Evolutionary conservation across 2,329 filamentous ascomycete genomes (phyloP).

Genomic region (Phyllachora maydis): DNA sequence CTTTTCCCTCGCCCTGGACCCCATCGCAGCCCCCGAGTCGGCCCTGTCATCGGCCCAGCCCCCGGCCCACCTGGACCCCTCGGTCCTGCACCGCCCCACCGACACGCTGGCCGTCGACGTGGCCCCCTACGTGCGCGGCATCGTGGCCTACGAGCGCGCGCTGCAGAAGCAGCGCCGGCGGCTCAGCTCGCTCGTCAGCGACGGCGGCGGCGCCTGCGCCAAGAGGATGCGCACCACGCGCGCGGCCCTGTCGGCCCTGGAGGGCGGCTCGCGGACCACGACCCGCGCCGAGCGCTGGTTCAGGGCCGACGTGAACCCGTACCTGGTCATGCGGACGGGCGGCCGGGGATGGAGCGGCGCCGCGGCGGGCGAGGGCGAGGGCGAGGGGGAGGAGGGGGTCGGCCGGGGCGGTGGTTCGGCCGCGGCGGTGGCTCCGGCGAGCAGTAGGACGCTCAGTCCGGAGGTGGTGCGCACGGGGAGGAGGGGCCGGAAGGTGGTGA

Average conservation of each 20-base stretch:
- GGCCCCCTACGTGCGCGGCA: conserved; percentile 75
- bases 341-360: conserved; percentile 12
- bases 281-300: conserved; percentile 53
- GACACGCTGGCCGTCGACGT: conserved; percentile 51
- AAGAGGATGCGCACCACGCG: conserved; percentile 43
- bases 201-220: conserved; percentile 16
- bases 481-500: too few species aligned
- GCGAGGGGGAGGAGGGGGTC: too few species aligned
- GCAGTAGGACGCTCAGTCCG: too few species aligned
- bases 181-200: conserved; percentile 31
- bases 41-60: conserved; percentile 9
- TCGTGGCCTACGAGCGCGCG: conserved; percentile 54
- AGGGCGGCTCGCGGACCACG: conserved; percentile 39
- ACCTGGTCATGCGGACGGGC: conserved; percentile 35
- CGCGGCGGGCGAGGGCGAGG: too few species aligned
- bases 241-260: conserved; percentile 46
- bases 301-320: conserved; percentile 29
- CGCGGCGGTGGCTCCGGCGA: too few species aligned
- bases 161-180: conserved; percentile 45
- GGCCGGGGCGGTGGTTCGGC: too few species aligned
- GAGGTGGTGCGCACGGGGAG: too few species aligned
- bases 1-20: conserved; percentile 37
- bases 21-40: conserved; percentile 28
- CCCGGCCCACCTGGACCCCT: conserved; percentile 34
- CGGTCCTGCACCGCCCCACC: conserved; percentile 57